These are phyloP conservation scores for Beverwykella pulmonaria DNA, from an alignment of 495 filamentous ascomycete genomes.

Conservation along the genomic window DNA sequence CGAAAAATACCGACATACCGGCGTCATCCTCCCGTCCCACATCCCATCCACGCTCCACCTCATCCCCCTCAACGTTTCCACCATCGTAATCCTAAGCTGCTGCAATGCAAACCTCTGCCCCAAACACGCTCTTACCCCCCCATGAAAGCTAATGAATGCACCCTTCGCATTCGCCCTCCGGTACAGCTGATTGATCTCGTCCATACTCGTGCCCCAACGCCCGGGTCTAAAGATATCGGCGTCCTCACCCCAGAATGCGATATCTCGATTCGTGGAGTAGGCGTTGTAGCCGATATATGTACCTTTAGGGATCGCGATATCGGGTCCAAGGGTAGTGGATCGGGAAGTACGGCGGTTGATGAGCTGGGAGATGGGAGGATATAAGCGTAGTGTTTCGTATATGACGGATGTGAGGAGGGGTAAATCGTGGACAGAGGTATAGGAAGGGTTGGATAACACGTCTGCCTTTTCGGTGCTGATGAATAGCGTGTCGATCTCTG, in stretches of 20 bases:
- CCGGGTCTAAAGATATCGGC: slow-evolving; percentile 45
- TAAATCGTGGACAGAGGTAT: slow-evolving; percentile 20
- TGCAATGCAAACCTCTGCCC: slow-evolving; percentile 47
- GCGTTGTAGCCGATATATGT: slow-evolving; percentile 50
- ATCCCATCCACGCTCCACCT: slow-evolving; percentile 43
- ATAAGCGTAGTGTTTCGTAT: slow-evolving; percentile 49
- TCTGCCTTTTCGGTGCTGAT: background rate
- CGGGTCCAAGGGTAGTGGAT: slow-evolving; percentile 35
- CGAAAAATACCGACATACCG: background rate
- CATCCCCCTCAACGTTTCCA: slow-evolving; percentile 42
- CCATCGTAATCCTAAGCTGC: slow-evolving; percentile 45
- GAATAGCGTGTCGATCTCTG: slow-evolving; percentile 36
- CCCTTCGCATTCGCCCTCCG: slow-evolving; percentile 43
- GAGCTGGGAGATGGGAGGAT: slow-evolving; percentile 48
- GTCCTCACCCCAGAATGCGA: slow-evolving; percentile 41
- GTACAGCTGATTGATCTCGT: slow-evolving; percentile 42
- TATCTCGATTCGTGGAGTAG: slow-evolving; percentile 44
- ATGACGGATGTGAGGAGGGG: slow-evolving; percentile 48
- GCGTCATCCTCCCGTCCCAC: slow-evolving; percentile 46
- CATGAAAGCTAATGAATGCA: slow-evolving; percentile 48
- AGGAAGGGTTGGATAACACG: background rate
- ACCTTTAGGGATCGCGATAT: slow-evolving; percentile 41
- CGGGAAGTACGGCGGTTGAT: slow-evolving; percentile 43
- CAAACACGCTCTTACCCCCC: slow-evolving; percentile 46
- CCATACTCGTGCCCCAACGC: slow-evolving; percentile 46